Evolutionary conservation across 2,329 filamentous ascomycete species (phyloP).

Genomic region (Aureobasidium melanogenum): DNA sequence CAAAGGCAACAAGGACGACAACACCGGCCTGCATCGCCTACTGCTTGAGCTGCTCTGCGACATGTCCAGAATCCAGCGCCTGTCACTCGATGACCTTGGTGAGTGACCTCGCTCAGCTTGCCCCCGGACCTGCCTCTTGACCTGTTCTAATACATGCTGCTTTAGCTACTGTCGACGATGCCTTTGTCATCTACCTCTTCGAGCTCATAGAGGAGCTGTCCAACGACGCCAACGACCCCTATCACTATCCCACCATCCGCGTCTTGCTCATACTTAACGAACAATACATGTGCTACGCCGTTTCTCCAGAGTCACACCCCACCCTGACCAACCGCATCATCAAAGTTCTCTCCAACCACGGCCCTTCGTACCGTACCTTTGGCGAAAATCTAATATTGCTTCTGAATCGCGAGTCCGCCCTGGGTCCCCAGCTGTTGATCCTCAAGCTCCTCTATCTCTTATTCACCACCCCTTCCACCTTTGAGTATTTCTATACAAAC

Average conservation of each 20-base stretch:
- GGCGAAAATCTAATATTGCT: slow-evolving; percentile 95
- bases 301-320: slow-evolving; percentile 21
- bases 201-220: slow-evolving; percentile 80
- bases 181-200: slow-evolving; percentile 76
- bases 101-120: slow-evolving; percentile 19
- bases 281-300: slow-evolving; percentile 78
- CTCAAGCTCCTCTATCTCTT: slow-evolving; percentile 90
- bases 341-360: slow-evolving; percentile 76
- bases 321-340: slow-evolving; percentile 83
- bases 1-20: slow-evolving; percentile 51
- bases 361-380: slow-evolving; percentile 80
- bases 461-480: slow-evolving; percentile 83
- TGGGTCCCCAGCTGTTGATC: slow-evolving; percentile 89
- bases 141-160: not conserved
- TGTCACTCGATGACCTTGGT: slow-evolving; percentile 69
- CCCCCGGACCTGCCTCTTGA: not conserved
- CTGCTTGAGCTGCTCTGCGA: slow-evolving; percentile 88
- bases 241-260: slow-evolving; percentile 90
- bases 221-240: slow-evolving; percentile 81
- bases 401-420: slow-evolving; percentile 87
- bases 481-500: slow-evolving; percentile 98
- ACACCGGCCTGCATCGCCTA: slow-evolving; percentile 66
- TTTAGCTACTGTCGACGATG: slow-evolving; percentile 55
- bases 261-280: slow-evolving; percentile 93
- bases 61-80: slow-evolving; percentile 84